Percentiles rank a stretch among this genome's conserved stretches.
Conservation (phyloP, 345 rosid species). For the Alliaria petiolata region DNA sequence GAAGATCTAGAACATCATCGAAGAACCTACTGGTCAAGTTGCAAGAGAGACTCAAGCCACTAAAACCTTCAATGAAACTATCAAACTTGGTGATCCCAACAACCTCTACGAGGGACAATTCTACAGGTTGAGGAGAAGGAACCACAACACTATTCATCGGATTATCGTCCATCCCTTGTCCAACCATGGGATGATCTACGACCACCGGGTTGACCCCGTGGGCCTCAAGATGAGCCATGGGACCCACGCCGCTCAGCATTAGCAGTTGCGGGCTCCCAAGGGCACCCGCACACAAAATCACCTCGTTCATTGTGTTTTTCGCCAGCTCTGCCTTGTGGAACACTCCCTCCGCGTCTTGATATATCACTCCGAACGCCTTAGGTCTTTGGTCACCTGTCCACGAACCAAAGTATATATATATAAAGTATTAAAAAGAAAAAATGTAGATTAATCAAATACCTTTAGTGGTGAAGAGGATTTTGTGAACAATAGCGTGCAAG, state of each 20-base stretch:
- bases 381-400: conserved; percentile 25
- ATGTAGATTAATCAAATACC: conserved; percentile 7
- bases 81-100: not conserved
- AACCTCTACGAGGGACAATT: no score
- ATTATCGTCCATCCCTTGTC: no score
- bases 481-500: conserved; percentile 54
- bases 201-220: conserved; percentile 36
- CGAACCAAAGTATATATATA: no score
- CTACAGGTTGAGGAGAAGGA: no score
- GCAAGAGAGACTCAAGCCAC: conserved; percentile 34
- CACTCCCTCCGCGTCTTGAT: conserved; percentile 37
- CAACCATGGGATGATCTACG: conserved; percentile 30
- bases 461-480: conserved; percentile 38
- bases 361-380: conserved; percentile 53
- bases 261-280: conserved; percentile 71
- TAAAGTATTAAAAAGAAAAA: not conserved
- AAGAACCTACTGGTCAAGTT: conserved; percentile 30
- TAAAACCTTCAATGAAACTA: conserved; percentile 44
- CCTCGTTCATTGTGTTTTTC: conserved; percentile 36
- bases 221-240: conserved; percentile 36
- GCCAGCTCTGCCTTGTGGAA: conserved; percentile 37
- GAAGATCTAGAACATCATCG: conserved; percentile 2
- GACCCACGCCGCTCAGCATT: conserved; percentile 75
- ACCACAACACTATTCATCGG: no score
- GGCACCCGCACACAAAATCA: conserved; percentile 67